Conservation (phyloP, 805 yeast genomes). For the Starmera caribaea region DNA sequence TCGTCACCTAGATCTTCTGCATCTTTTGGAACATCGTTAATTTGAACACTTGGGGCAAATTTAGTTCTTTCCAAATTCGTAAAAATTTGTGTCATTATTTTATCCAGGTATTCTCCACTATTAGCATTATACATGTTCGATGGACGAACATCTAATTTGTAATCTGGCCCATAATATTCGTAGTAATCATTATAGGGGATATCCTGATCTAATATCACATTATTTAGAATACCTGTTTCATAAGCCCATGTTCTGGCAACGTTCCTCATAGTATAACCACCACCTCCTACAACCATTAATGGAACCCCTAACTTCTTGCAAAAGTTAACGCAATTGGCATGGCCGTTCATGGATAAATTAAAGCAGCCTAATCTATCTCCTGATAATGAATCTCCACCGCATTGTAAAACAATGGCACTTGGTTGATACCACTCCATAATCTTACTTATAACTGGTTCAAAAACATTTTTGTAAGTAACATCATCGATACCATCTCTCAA, state of each 20-base stretch:
- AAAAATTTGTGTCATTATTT: constrained; percentile 68
- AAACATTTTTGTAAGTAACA: constrained; percentile 61
- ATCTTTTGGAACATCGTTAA: constrained; percentile 83
- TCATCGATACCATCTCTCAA: constrained; percentile 92
- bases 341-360: constrained; percentile 87
- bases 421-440: constrained; percentile 87
- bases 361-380: constrained; percentile 96
- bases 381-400: constrained; percentile 96
- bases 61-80: constrained; percentile 80
- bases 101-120: constrained; percentile 83
- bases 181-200: constrained; percentile 92
- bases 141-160: constrained; percentile 88
- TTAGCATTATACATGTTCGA: constrained; percentile 96
- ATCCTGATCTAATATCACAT: constrained; percentile 64
- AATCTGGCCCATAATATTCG: constrained; percentile 96
- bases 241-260: constrained; percentile 94
- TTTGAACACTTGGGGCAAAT: constrained; percentile 95
- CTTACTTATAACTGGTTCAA: constrained; percentile 79
- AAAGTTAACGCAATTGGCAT: constrained; percentile 90
- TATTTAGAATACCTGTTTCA: constrained; percentile 82
- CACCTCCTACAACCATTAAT: constrained; percentile 92
- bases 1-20: constrained; percentile 80
- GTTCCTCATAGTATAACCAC: constrained; percentile 96
- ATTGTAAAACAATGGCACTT: constrained; percentile 91
- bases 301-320: constrained; percentile 84